phyloP scores from a whole-genome alignment of 805 yeast genomes.

The Candida vaughaniae region DNA sequence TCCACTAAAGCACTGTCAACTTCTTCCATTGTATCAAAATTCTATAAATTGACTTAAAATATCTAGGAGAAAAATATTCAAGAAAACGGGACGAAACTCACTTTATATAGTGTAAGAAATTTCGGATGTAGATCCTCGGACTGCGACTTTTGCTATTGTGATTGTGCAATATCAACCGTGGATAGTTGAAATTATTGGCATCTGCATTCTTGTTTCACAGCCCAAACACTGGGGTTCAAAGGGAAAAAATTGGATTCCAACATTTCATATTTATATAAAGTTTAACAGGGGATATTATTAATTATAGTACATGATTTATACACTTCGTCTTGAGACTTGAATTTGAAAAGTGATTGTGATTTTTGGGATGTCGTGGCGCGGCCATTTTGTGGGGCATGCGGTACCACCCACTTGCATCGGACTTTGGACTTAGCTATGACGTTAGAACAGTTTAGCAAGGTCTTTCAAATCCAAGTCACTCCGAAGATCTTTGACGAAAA shows the following conservation, averaged over 20 bases:
- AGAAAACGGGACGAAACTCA: not conserved
- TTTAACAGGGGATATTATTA: too few relatives aligned
- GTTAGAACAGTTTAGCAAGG: slow-evolving; percentile 23
- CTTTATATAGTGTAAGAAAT: not conserved
- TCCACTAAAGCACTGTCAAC: slow-evolving; percentile 55
- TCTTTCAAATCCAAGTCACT: slow-evolving; percentile 50
- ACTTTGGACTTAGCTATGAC: too few relatives aligned
- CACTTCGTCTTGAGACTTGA: too few relatives aligned
- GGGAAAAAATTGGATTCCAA: too few relatives aligned
- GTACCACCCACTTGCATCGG: too few relatives aligned
- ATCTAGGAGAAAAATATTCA: not conserved
- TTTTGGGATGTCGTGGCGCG: slow-evolving; percentile 2
- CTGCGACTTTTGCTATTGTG: slow-evolving; percentile 4
- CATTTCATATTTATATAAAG: too few relatives aligned
- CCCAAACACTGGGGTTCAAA: too few relatives aligned
- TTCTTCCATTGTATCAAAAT: slow-evolving; percentile 40
- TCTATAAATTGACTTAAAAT: not conserved
- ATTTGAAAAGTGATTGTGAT: not conserved
- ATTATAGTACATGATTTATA: too few relatives aligned
- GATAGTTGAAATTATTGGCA: too few relatives aligned
- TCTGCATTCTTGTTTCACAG: too few relatives aligned
- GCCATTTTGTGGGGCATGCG: slow-evolving; percentile 15
- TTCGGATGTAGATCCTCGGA: slow-evolving; percentile 4
- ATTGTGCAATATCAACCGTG: too few relatives aligned
- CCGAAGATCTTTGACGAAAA: slow-evolving; percentile 52